These are phyloP conservation scores for Xylaria sp. DNA, from an alignment of 2,329 filamentous ascomycete species.

Conservation along the genomic window DNA sequence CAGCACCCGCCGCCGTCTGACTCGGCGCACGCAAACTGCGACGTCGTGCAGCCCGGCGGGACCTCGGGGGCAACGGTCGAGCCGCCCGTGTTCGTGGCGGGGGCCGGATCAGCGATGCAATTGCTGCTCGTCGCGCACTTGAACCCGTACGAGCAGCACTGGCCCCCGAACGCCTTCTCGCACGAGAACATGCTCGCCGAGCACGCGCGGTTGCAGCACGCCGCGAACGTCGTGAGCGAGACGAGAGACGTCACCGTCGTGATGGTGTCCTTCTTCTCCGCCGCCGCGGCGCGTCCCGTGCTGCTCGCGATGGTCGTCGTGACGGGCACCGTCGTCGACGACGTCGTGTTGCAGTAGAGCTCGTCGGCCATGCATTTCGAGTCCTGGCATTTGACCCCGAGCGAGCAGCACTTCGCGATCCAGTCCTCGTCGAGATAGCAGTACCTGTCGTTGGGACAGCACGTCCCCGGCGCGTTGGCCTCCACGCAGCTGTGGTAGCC, in stretches of 20 bases:
- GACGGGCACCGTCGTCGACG: slow-evolving; percentile 26
- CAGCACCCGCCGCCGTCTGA: slow-evolving; percentile 62
- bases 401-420: slow-evolving; percentile 40
- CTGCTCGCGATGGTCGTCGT: too few relatives aligned
- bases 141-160: slow-evolving; percentile 61
- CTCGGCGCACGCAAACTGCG: slow-evolving; percentile 57
- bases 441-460: slow-evolving; percentile 45
- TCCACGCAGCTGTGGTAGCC: slow-evolving; percentile 44
- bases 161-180: slow-evolving; percentile 56
- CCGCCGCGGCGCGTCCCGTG: too few relatives aligned
- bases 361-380: slow-evolving; percentile 35
- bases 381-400: slow-evolving; percentile 37
- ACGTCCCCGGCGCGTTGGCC: slow-evolving; percentile 28
- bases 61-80: slow-evolving; percentile 51
- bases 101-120: slow-evolving; percentile 50
- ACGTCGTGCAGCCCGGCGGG: slow-evolving; percentile 58
- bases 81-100: slow-evolving; percentile 37
- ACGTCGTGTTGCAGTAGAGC: slow-evolving; percentile 41
- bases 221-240: slow-evolving; percentile 15
- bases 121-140: slow-evolving; percentile 54
- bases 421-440: slow-evolving; percentile 42
- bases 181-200: slow-evolving; percentile 56
- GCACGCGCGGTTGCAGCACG: slow-evolving; percentile 46
- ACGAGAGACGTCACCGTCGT: slow-evolving; percentile 18
- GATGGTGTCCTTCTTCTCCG: not conserved